Base-by-base conservation (phyloP, 768 basidiomycete species). In the Tricholoma sp. region DNA sequence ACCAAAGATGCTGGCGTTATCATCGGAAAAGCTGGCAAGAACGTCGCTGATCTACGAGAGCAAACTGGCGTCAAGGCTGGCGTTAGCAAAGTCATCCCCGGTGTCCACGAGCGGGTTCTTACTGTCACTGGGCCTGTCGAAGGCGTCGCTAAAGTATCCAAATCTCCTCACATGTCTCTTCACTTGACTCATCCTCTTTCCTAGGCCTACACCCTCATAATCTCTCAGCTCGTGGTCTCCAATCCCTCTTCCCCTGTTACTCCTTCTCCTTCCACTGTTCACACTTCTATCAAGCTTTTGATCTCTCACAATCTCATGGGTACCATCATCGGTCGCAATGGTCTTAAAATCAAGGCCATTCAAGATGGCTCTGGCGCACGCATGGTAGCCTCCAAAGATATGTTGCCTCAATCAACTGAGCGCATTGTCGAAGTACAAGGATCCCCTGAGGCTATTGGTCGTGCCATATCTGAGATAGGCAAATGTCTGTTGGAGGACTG, bases 261-360 rank as follows among this genome's bases (percentile, higher is more conserved):
- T 41, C 74, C 84, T 60, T 80, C 91, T 54, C 77, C 90, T 18
- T 83, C 86, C n/a, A 78, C 89, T 56, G 74, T 82, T 52, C 86
- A 89, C 72, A 94, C 94, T 57, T 91, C 94, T 59, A 88, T 99
- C 72, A 92, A 94, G 58, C 93, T 99, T 63, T 82, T 99, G 66
- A 94, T 99, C 77, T 96, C 94, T 45, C 97, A 99, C 78, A 96
- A 98, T 74, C 81, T 99, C 63, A 99, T 99, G 97, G 97, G 97
- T 53, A 94, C 93, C 58, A 90, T 99, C 76, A 98, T 98, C 65
- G 97, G 97, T 64, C 89, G 95, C 61, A 89, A 77, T 53, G 97
- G 97, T 64, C 85, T 92, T 71, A 98, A 97, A 84, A 98, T 99
- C 74, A 98, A 98, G 77, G 91, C 94, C 67, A 98, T 99, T 70